phyloP scores from a whole-genome alignment of 257 asterid species.

The Plantago major region DNA sequence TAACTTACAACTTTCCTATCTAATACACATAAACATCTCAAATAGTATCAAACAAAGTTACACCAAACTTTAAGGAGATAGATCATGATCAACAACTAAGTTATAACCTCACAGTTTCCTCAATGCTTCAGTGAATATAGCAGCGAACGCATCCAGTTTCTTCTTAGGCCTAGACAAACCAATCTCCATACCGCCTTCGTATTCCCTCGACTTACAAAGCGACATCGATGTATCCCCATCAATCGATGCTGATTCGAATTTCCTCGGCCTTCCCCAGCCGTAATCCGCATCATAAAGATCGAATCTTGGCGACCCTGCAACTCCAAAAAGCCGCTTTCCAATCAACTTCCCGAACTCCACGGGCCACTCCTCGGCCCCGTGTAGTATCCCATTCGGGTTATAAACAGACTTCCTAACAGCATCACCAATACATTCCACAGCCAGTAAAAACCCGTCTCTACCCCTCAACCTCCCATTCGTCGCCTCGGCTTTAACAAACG shows the following conservation, averaged over 20 bases:
- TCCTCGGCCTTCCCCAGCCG: conserved; percentile 40
- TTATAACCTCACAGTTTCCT: conserved; percentile 14
- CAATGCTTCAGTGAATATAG: conserved; percentile 19
- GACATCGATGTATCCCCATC: conserved; percentile 41
- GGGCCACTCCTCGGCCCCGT: conserved; percentile 39
- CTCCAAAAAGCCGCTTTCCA: conserved; percentile 37
- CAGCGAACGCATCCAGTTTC: conserved; percentile 26
- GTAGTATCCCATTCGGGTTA: conserved; percentile 32
- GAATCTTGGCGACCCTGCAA: conserved; percentile 38
- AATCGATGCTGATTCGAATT: conserved; percentile 34
- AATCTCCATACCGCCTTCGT: conserved; percentile 36
- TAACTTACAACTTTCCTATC: too few species aligned
- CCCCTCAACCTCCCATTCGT: conserved; percentile 26
- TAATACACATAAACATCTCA: too few species aligned
- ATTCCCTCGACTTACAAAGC: conserved; percentile 33
- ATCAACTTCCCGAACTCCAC: conserved; percentile 32
- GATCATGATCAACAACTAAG: too few species aligned
- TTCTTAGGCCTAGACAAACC: conserved; percentile 27
- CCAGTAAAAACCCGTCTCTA: conserved; percentile 25
- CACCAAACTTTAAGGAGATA: too few species aligned
- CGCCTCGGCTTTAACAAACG: conserved; percentile 27
- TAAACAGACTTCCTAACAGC: conserved; percentile 29
- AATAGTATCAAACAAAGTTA: too few species aligned
- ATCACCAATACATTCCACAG: conserved; percentile 25
- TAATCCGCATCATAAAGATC: conserved; percentile 37